Evolutionary conservation across 768 basidiomycete species (phyloP).

Genomic region (Tricholoma sp.): DNA sequence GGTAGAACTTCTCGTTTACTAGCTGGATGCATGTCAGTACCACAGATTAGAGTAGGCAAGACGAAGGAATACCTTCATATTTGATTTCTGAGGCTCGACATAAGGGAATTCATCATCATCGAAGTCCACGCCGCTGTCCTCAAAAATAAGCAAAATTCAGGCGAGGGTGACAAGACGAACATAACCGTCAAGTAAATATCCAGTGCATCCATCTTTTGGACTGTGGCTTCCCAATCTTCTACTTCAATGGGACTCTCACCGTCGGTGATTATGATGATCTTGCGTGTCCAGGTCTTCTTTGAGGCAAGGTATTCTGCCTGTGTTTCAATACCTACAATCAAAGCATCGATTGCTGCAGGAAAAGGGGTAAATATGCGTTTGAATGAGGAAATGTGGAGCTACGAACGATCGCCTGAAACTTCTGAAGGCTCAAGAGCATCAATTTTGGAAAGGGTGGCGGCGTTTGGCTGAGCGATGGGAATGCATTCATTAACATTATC

Average conservation of each 20-base stretch:
- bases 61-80: constrained; percentile 57
- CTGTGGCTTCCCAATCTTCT: constrained; percentile 71
- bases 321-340: constrained; percentile 83
- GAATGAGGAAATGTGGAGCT: background rate
- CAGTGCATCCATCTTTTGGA: constrained; percentile 55
- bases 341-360: constrained; percentile 68
- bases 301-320: constrained; percentile 60
- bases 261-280: constrained; percentile 80
- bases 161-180: constrained; percentile 35
- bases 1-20: constrained; percentile 72
- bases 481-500: constrained; percentile 70
- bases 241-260: constrained; percentile 70
- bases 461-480: constrained; percentile 60
- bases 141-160: constrained; percentile 1
- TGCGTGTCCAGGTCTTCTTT: constrained; percentile 83
- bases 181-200: constrained; percentile 62
- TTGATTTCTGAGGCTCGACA: constrained; percentile 61
- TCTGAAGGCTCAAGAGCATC: constrained; percentile 53
- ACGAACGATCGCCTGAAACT: constrained; percentile 62
- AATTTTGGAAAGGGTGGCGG: constrained; percentile 60
- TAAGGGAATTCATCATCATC: constrained; percentile 65
- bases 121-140: constrained; percentile 81
- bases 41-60: background rate
- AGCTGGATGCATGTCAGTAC: constrained; percentile 36
- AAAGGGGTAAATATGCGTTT: constrained; percentile 2